phyloP scores from a whole-genome alignment of 306 rosid species.

The Neltuma alba region DNA sequence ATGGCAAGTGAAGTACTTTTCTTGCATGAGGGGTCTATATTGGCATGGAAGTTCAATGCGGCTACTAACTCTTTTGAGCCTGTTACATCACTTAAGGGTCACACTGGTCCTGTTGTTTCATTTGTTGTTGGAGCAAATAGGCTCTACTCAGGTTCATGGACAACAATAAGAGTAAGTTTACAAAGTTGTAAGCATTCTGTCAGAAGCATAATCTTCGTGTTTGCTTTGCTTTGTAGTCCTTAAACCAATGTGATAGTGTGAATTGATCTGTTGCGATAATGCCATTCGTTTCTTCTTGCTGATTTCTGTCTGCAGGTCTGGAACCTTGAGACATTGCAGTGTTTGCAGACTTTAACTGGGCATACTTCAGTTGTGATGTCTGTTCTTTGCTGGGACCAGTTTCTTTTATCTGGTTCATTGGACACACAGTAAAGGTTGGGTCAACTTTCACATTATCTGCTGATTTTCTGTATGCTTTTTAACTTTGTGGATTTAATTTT shows the following conservation, averaged over 20 bases:
- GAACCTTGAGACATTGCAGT: constrained; percentile 90
- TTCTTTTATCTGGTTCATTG: constrained; percentile 83
- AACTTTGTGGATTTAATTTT: not conserved
- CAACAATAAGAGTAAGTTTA: constrained; percentile 70
- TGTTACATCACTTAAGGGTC: constrained; percentile 81
- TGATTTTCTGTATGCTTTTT: not conserved
- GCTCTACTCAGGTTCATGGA: constrained; percentile 99
- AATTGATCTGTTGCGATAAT: constrained; percentile 18
- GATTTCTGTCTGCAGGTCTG: constrained; percentile 69
- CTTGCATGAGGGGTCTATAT: constrained; percentile 87
- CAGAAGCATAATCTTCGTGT: not conserved
- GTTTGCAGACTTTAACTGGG: constrained; percentile 84
- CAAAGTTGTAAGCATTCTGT: constrained; percentile 14
- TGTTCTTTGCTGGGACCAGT: constrained; percentile 97
- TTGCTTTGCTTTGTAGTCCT: constrained; percentile 6
- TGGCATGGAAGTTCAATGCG: constrained; percentile 86
- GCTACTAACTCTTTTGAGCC: constrained; percentile 82
- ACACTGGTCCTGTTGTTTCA: constrained; percentile 81
- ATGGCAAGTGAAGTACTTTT: constrained; percentile 29
- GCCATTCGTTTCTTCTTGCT: not conserved
- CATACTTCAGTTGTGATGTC: constrained; percentile 97
- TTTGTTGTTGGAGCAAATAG: constrained; percentile 94
- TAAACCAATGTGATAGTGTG: constrained; percentile 2
- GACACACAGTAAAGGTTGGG: constrained; percentile 84
- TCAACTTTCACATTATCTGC: constrained; percentile 20